Evolutionary conservation across 73 alveolate genomes (phyloP).

Genomic region (Breviolum minutum): DNA sequence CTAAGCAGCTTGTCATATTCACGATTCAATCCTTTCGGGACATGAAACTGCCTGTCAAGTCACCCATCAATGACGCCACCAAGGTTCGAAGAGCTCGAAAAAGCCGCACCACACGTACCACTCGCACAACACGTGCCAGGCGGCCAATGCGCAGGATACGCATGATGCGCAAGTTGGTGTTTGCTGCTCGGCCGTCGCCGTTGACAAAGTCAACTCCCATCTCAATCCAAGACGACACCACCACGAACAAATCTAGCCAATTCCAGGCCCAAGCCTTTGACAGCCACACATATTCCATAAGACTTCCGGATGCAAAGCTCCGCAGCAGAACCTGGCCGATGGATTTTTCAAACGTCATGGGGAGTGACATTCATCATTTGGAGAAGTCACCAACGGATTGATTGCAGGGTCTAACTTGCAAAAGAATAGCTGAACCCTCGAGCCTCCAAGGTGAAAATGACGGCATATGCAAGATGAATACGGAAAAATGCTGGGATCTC

Average conservation of each 20-base stretch:
- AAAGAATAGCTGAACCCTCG: not conserved
- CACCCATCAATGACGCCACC: conserved; percentile 59
- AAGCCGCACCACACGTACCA: conserved; percentile 81
- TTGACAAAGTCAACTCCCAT: conserved; percentile 24
- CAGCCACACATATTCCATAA: not conserved
- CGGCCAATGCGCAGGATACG: conserved; percentile 61
- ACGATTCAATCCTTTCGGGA: not conserved
- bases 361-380: no score
- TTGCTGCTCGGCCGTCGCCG: conserved; percentile 36
- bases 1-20: no score
- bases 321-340: conserved; percentile 1
- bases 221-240: conserved; percentile 84
- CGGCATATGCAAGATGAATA: conserved; percentile 24
- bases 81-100: conserved; percentile 64
- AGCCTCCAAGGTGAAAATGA: conserved; percentile 44
- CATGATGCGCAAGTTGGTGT: conserved; percentile 69
- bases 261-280: conserved; percentile 3
- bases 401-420: not conserved
- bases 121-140: conserved; percentile 61
- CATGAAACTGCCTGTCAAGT: not conserved
- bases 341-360: not conserved
- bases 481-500: conserved; percentile 2
- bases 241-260: conserved; percentile 48
- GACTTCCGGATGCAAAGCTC: not conserved
- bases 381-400: no score